phyloP scores from a whole-genome alignment of 345 rosid species.

The Salix arbutifolia region DNA sequence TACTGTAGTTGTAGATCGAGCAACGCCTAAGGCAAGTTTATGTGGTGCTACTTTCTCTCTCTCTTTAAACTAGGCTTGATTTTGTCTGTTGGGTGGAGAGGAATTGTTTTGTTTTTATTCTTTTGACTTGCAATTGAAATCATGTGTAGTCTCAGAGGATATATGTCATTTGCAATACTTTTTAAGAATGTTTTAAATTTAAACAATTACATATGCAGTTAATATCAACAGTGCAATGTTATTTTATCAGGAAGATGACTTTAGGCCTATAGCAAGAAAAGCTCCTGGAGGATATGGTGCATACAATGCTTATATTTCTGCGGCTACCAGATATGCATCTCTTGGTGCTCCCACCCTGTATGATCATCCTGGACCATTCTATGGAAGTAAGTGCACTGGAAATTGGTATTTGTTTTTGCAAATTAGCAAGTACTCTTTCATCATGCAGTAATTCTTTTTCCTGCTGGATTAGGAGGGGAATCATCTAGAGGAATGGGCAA shows the following conservation, averaged over 20 bases:
- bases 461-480: constrained; percentile 53
- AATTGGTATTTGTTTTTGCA: background rate
- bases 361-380: constrained; percentile 70
- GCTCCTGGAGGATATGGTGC: constrained; percentile 90
- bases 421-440: background rate
- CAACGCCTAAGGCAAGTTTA: constrained; percentile 79
- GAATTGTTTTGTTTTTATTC: background rate
- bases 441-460: background rate
- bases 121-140: background rate
- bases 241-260: constrained; percentile 71
- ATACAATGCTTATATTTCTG: constrained; percentile 93
- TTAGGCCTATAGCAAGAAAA: constrained; percentile 64
- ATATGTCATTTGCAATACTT: background rate
- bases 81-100: constrained; percentile 3
- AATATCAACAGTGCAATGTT: background rate
- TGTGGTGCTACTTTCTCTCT: background rate
- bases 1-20: constrained; percentile 86
- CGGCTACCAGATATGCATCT: constrained; percentile 94
- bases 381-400: constrained; percentile 65
- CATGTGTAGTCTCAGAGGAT: background rate
- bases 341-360: constrained; percentile 91
- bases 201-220: background rate
- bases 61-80: background rate
- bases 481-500: constrained; percentile 71
- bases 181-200: background rate